phyloP scores from a whole-genome alignment of 495 filamentous ascomycete genomes.

The Hyaloscypha bicolor region DNA sequence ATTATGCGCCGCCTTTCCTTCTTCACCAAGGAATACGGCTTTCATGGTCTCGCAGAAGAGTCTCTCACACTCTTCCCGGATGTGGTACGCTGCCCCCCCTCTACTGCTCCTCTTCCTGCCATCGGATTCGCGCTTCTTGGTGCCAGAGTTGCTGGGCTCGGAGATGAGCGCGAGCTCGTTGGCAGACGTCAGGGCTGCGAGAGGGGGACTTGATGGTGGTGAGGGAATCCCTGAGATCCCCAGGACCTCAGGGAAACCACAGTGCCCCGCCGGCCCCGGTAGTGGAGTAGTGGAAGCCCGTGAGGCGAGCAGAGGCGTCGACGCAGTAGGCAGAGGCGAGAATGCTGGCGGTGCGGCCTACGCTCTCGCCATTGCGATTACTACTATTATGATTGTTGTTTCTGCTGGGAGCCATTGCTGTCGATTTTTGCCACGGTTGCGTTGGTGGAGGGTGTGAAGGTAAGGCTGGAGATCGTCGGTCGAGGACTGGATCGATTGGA shows the following conservation, averaged over 20 bases:
- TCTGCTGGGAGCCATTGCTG: constrained; percentile 61
- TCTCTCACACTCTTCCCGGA: constrained; percentile 99
- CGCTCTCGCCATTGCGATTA: constrained; percentile 63
- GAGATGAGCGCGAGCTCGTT: constrained; percentile 60
- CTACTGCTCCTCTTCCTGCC: constrained; percentile 52
- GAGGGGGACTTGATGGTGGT: constrained; percentile 80
- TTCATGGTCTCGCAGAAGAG: constrained; percentile 96
- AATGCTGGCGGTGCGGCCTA: constrained; percentile 60
- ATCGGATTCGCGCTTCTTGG: constrained; percentile 33
- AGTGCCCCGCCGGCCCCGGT: constrained; percentile 82
- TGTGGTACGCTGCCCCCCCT: constrained; percentile 91
- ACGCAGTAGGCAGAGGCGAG: constrained; percentile 87
- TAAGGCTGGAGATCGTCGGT: constrained; percentile 11
- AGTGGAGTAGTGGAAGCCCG: constrained; percentile 94
- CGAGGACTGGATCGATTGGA: constrained; percentile 11
- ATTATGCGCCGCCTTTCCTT: constrained; percentile 63
- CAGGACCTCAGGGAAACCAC: constrained; percentile 97
- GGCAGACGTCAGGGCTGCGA: constrained; percentile 63
- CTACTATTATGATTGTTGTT: constrained; percentile 69
- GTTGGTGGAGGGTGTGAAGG: constrained; percentile 17
- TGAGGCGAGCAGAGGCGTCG: constrained; percentile 51
- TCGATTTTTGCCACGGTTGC: constrained; percentile 36
- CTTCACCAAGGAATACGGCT: constrained; percentile 93
- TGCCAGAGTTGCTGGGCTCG: constrained; percentile 44
- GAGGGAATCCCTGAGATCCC: constrained; percentile 71